Percentiles rank a stretch among this genome's conserved stretches.
These are phyloP conservation scores for Botryobasidium botryosum DNA, from an alignment of 768 basidiomycete genomes.

Conservation along the genomic window DNA sequence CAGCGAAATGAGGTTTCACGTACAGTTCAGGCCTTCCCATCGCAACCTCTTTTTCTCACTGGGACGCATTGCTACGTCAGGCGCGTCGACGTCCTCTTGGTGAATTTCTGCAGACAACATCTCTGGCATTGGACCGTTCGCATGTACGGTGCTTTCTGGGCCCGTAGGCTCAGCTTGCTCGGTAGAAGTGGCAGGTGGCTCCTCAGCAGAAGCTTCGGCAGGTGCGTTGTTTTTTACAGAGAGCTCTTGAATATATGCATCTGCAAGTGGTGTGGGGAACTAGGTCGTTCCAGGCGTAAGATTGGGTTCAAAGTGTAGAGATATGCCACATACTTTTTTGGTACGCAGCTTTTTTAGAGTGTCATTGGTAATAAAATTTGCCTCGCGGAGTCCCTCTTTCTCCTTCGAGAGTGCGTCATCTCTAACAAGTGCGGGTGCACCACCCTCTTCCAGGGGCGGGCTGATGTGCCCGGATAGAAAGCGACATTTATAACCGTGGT, in stretches of 20 bases:
- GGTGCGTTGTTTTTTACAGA: slow-evolving; percentile 24
- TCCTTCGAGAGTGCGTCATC: slow-evolving; percentile 30
- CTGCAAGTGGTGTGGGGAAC: slow-evolving; percentile 50
- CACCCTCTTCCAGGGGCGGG: slow-evolving; percentile 28
- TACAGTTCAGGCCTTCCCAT: slow-evolving; percentile 80
- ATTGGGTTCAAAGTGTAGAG: not conserved
- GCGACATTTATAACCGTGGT: slow-evolving; percentile 78
- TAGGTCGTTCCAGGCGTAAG: slow-evolving; percentile 16
- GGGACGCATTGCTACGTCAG: slow-evolving; percentile 54
- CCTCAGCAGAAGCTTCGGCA: no score
- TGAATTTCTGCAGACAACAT: slow-evolving; percentile 19
- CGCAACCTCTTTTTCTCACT: slow-evolving; percentile 73
- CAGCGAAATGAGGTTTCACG: no score
- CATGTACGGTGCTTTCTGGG: slow-evolving; percentile 6
- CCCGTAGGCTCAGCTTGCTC: no score
- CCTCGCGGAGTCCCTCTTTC: slow-evolving; percentile 34
- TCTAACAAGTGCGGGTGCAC: slow-evolving; percentile 26
- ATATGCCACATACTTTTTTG: slow-evolving; percentile 37
- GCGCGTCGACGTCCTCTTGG: slow-evolving; percentile 27
- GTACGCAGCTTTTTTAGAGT: slow-evolving; percentile 44
- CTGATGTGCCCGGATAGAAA: slow-evolving; percentile 66
- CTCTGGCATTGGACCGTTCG: not conserved
- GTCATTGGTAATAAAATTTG: slow-evolving; percentile 57
- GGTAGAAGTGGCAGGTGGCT: no score
- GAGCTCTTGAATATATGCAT: slow-evolving; percentile 34